Evolutionary conservation across 352 stramenopile species (phyloP), one percentile per base, ranked within the genome.

Genomic region (Albugo candida): DNA sequence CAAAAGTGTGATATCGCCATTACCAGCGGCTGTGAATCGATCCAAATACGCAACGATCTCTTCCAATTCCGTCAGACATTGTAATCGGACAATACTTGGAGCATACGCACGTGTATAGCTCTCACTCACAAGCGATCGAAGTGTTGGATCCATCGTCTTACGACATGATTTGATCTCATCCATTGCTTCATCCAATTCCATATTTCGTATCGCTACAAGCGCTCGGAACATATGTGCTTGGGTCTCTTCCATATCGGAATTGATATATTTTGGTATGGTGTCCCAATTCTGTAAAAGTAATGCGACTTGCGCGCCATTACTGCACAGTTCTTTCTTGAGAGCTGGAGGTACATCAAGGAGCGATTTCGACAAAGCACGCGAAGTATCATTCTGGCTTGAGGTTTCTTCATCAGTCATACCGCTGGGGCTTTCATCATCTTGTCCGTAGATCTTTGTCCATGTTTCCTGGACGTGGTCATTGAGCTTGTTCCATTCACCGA

Each of bases 31-130:
- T 56, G 83, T 83, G 36, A 60, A 74, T 54, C 83, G 80, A 24
- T 43, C 38, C 47, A 92, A 52, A 52, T 91, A 88, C 20, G 73
- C 61, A 11, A 94, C 65, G 36, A 94, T 86, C 53, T 94, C 81
- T 51, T 95, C 81, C 11, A 99, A 60, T 66, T 99, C 95, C 2
- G 92, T 89, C 13, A 99, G 76, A 59, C 94, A 94, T 64, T 99
- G 95, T 44, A 98, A 74, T 53, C 92, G 95, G 17, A 99, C 95
- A 57, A 99, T 95, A 36, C 87, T 93, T 31, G 81, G 84, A 47
- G 83, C 65, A 58, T 99, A 99, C 12, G 94, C 94, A 12, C 96
- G 82, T 47, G 77, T 82, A 58, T 99, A 99, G 43, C 80, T 97
- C 58, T 99, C 94, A 49, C 88, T 92, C 51, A 99, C 91, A 27